Evolutionary conservation across 2,329 filamentous ascomycete genomes (phyloP).

Genomic region (Colletotrichum costaricense): DNA sequence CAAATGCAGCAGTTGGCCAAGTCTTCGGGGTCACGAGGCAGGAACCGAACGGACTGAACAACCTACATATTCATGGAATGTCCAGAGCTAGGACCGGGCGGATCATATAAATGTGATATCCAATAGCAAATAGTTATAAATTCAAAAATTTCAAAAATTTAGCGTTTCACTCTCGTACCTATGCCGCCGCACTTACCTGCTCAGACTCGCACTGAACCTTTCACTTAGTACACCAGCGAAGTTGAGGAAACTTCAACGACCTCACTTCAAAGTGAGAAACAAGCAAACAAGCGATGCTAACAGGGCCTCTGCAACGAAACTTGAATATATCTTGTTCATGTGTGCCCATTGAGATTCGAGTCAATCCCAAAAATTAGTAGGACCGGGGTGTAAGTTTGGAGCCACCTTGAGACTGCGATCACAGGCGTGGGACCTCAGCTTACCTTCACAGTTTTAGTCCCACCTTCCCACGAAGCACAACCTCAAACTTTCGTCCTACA

Average conservation of each 20-base stretch:
- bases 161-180: background rate
- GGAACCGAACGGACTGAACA: background rate
- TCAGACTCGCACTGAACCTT: background rate
- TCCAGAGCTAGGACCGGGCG: background rate
- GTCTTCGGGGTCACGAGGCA: background rate
- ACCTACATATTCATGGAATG: background rate
- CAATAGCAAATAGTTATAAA: background rate
- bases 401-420: background rate
- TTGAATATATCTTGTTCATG: background rate
- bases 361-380: background rate
- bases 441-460: background rate
- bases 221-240: too few species aligned
- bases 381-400: background rate
- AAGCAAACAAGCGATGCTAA: background rate
- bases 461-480: background rate
- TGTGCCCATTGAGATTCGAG: background rate
- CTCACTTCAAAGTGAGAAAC: background rate
- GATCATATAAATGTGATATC: background rate
- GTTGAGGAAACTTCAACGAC: background rate
- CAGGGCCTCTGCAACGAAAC: background rate
- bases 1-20: background rate
- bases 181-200: background rate
- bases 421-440: background rate
- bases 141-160: background rate
- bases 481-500: background rate